phyloP scores from a whole-genome alignment of 1,139 yeast genomes.

The Yamadazyma siamensis region DNA sequence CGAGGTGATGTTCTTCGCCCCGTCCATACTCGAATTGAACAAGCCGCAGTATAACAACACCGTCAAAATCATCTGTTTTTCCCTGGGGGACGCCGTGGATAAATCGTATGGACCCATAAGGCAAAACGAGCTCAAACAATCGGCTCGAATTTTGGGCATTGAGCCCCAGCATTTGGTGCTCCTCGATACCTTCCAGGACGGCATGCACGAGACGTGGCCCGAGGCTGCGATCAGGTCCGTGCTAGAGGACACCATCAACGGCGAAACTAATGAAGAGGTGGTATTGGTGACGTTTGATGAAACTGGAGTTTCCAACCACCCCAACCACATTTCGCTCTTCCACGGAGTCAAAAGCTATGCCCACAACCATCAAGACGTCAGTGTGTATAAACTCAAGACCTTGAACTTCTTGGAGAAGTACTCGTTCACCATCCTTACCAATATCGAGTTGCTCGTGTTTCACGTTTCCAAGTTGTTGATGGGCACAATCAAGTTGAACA shows the following conservation, averaged over 20 bases:
- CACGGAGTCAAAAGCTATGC: slow-evolving; percentile 48
- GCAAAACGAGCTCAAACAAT: slow-evolving; percentile 51
- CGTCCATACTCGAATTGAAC: slow-evolving; percentile 57
- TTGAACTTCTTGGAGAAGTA: slow-evolving; percentile 50
- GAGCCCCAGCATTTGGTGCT: slow-evolving; percentile 38
- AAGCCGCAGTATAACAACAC: slow-evolving; percentile 48
- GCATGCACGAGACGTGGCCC: slow-evolving; percentile 73
- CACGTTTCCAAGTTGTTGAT: slow-evolving; percentile 29
- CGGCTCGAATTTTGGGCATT: slow-evolving; percentile 60
- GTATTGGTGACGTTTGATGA: slow-evolving; percentile 77
- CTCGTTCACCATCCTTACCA: slow-evolving; percentile 47
- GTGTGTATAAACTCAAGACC: slow-evolving; percentile 40
- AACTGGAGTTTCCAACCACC: slow-evolving; percentile 78
- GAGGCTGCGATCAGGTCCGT: slow-evolving; percentile 32
- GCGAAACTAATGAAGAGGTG: slow-evolving; percentile 10
- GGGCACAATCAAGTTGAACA: slow-evolving; percentile 32
- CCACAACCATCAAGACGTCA: slow-evolving; percentile 11
- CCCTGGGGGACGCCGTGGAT: slow-evolving; percentile 65
- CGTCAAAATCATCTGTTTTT: slow-evolving; percentile 65
- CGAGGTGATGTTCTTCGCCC: slow-evolving; percentile 96
- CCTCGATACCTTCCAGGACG: slow-evolving; percentile 59
- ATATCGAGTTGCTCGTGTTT: slow-evolving; percentile 39
- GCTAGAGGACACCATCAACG: slow-evolving; percentile 18
- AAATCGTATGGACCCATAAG: slow-evolving; percentile 70
- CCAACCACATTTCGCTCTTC: slow-evolving; percentile 73